A percentile compares a stretch with the other conserved stretches of the same genome.
phyloP scores from a whole-genome alignment of 768 basidiomycete genomes.

The Russula foetens region DNA sequence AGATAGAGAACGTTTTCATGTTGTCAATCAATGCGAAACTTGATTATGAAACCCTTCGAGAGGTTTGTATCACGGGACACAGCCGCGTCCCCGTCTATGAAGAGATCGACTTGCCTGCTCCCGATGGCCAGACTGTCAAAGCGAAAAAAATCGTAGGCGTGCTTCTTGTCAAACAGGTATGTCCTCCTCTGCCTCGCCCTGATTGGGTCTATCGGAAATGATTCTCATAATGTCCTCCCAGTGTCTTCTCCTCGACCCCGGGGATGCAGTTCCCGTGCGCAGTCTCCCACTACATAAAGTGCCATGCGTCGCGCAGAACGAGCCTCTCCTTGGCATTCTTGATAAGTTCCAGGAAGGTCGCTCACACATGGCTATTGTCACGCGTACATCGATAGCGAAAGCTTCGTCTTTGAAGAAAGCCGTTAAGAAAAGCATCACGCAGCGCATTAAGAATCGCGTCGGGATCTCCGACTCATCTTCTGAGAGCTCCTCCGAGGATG shows the following conservation, averaged over 20 bases:
- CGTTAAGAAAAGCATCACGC: slow-evolving; percentile 72
- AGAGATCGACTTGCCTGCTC: slow-evolving; percentile 19
- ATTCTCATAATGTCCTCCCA: slow-evolving; percentile 1
- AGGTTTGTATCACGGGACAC: slow-evolving; percentile 20
- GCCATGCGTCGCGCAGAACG: slow-evolving; percentile 79
- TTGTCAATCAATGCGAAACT: slow-evolving; percentile 76
- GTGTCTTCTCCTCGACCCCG: slow-evolving; percentile 20
- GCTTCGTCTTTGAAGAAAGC: slow-evolving; percentile 78
- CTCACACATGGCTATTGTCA: slow-evolving; percentile 86
- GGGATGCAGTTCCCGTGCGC: slow-evolving; percentile 76
- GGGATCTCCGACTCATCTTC: slow-evolving; percentile 42
- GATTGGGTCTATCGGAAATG: not conserved
- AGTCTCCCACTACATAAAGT: slow-evolving; percentile 82
- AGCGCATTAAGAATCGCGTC: slow-evolving; percentile 66
- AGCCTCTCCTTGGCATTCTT: slow-evolving; percentile 74
- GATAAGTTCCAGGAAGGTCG: slow-evolving; percentile 88
- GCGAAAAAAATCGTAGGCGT: slow-evolving; percentile 83
- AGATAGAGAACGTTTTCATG: slow-evolving; percentile 78
- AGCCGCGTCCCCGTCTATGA: slow-evolving; percentile 22
- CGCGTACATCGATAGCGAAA: slow-evolving; percentile 30
- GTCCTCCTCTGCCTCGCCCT: not conserved
- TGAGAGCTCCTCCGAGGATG: slow-evolving; percentile 39
- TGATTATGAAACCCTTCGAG: slow-evolving; percentile 61
- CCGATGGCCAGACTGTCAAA: slow-evolving; percentile 32
- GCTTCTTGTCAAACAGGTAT: slow-evolving; percentile 71